Evolutionary conservation across 2,329 filamentous ascomycete genomes (phyloP).

Genomic region (Graphium sp.): DNA sequence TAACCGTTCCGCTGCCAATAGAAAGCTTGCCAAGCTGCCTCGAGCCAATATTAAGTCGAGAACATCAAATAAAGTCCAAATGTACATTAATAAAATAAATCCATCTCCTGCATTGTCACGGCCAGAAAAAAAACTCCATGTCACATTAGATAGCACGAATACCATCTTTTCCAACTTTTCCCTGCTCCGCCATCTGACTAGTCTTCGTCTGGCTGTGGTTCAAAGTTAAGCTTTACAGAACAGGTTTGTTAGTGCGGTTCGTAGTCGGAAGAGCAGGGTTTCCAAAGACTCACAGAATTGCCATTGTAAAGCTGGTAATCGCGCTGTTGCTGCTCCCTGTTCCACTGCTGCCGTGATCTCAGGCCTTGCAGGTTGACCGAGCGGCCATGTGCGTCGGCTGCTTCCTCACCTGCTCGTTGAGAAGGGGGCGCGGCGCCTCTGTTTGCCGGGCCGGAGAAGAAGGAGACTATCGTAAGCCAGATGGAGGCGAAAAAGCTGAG

Average conservation of each 20-base stretch:
- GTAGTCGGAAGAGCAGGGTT: neutral
- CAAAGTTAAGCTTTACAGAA: conserved; percentile 42
- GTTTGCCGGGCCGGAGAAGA: conserved; percentile 1
- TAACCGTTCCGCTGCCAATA: conserved; percentile 11
- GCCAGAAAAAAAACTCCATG: too few relatives aligned
- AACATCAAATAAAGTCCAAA: conserved; percentile 4
- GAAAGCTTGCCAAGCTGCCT: conserved; percentile 72
- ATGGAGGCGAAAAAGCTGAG: conserved; percentile 17
- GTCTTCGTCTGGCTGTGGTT: conserved; percentile 45
- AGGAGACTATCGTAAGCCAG: conserved; percentile 2
- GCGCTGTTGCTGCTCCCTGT: conserved; percentile 26
- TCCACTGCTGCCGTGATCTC: conserved; percentile 6
- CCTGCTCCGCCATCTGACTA: too few relatives aligned
- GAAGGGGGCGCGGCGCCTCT: too few relatives aligned
- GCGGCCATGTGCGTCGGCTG: too few relatives aligned
- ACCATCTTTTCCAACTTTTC: too few relatives aligned
- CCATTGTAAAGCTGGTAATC: conserved; percentile 76
- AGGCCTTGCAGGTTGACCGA: conserved; percentile 1
- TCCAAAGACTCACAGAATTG: conserved; percentile 51
- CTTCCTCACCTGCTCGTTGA: too few relatives aligned
- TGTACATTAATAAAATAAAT: too few relatives aligned
- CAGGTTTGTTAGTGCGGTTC: conserved; percentile 10
- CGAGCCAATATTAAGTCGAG: conserved; percentile 54
- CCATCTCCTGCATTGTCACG: too few relatives aligned
- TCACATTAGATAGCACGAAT: too few relatives aligned